Evolutionary conservation across 2,329 filamentous ascomycete genomes (phyloP).

Genomic region (Beauveria asiatica): DNA sequence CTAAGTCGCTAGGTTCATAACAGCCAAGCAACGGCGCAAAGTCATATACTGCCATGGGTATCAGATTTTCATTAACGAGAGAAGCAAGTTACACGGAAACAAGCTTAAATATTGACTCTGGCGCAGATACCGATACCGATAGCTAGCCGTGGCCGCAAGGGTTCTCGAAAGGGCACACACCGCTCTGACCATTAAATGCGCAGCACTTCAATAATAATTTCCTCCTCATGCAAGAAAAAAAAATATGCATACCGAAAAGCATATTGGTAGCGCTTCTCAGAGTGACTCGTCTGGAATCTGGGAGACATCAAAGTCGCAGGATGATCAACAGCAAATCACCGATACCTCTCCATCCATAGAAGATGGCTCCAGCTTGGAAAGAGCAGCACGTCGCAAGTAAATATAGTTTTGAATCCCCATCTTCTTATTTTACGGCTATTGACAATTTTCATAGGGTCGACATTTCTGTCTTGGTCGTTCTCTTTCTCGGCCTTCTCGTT

Average conservation of each 20-base stretch:
- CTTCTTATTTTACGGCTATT: not conserved
- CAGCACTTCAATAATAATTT: too few species aligned
- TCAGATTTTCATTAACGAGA: not conserved
- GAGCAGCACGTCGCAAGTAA: not conserved
- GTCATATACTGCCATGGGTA: not conserved
- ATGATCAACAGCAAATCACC: not conserved
- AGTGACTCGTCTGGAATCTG: not conserved
- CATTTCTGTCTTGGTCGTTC: conserved; percentile 36
- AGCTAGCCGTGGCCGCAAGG: not conserved
- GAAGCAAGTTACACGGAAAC: not conserved
- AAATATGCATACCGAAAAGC: not conserved
- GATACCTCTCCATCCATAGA: not conserved
- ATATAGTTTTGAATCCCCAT: too few species aligned
- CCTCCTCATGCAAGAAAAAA: too few species aligned
- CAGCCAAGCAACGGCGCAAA: not conserved
- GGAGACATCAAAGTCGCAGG: not conserved
- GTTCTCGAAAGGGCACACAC: not conserved
- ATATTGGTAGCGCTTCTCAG: not conserved
- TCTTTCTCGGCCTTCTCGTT: conserved; percentile 40
- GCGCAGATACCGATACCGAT: not conserved
- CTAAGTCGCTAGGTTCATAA: not conserved
- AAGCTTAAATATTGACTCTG: not conserved
- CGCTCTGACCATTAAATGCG: not conserved
- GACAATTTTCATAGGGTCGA: conserved; percentile 23
- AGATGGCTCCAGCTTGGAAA: not conserved